Conservation (phyloP, 805 yeast species). For the Saccharomycopsis amapae region DNA sequence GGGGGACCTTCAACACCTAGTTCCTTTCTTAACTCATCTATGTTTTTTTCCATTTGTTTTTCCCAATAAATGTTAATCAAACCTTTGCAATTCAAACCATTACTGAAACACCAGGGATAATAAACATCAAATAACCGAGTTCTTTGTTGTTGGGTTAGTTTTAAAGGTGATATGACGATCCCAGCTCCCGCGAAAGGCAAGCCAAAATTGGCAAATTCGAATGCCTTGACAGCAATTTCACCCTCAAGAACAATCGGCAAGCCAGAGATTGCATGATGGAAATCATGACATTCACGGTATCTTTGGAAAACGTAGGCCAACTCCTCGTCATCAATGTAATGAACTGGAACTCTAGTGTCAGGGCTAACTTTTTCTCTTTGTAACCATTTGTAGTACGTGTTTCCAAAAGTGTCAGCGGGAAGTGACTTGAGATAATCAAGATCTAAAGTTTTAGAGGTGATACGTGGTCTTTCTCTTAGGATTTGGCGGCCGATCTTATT, state of each 20-base stretch:
- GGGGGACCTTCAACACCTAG: constrained; percentile 66
- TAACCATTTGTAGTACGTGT: constrained; percentile 74
- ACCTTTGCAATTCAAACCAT: constrained; percentile 67
- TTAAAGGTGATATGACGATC: constrained; percentile 79
- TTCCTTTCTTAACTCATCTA: constrained; percentile 61
- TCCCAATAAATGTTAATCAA: constrained; percentile 93
- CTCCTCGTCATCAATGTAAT: constrained; percentile 81
- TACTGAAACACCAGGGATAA: constrained; percentile 79
- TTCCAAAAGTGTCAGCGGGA: constrained; percentile 70
- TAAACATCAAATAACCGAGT: constrained; percentile 59
- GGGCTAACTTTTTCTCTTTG: constrained; percentile 86
- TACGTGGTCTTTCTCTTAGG: constrained; percentile 72
- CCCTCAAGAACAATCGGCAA: constrained; percentile 91
- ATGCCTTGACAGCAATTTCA: constrained; percentile 88
- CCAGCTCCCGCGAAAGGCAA: constrained; percentile 95
- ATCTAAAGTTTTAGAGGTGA: constrained; percentile 65
- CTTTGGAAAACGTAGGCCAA: constrained; percentile 89
- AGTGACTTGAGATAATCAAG: constrained; percentile 49
- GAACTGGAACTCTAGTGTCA: constrained; percentile 85
- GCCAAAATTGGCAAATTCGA: constrained; percentile 87
- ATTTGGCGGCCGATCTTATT: constrained; percentile 74
- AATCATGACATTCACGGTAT: constrained; percentile 95
- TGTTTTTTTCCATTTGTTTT: constrained; percentile 61
- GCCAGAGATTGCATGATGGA: constrained; percentile 87
- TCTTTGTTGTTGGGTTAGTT: constrained; percentile 58